Percentiles rank a stretch among this genome's conserved stretches.
phyloP scores from a whole-genome alignment of 768 basidiomycete species.

The Tulasnella sp. region DNA sequence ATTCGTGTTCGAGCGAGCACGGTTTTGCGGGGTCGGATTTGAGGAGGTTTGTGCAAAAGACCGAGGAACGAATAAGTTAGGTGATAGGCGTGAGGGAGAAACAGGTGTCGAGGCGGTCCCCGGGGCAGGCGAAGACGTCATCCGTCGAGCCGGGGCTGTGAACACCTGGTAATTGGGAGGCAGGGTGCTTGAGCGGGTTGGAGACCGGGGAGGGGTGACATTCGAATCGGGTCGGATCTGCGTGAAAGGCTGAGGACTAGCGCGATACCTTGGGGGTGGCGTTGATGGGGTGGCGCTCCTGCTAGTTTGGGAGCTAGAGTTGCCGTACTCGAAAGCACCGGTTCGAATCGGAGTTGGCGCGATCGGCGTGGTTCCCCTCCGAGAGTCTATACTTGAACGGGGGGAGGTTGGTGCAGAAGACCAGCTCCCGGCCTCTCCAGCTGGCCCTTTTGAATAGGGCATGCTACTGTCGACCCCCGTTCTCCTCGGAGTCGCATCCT shows the following conservation, averaged over 20 bases:
- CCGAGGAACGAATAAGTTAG: background rate
- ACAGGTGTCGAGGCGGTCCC: background rate
- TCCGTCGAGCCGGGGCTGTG: background rate
- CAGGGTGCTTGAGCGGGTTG: background rate
- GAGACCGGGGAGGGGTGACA: background rate
- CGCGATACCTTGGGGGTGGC: slow-evolving; percentile 1
- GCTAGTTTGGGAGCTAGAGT: background rate
- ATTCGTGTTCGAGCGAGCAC: background rate
- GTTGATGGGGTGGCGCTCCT: background rate
- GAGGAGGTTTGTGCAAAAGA: slow-evolving; percentile 4
- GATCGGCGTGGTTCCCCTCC: background rate
- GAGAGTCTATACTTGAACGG: background rate
- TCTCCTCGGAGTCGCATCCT: background rate
- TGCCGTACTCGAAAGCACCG: background rate
- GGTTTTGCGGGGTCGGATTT: background rate
- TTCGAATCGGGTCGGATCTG: background rate
- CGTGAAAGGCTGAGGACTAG: background rate
- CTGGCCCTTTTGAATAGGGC: background rate
- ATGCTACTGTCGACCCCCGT: background rate
- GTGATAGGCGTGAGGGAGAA: background rate
- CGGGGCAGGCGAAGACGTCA: background rate
- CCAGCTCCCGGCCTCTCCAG: background rate
- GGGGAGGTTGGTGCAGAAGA: background rate
- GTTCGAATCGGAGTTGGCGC: slow-evolving; percentile 8
- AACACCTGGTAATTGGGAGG: background rate